Evolutionary conservation across 129 eudicot genomes (phyloP).

Genomic region (Centaurea solstitialis): DNA sequence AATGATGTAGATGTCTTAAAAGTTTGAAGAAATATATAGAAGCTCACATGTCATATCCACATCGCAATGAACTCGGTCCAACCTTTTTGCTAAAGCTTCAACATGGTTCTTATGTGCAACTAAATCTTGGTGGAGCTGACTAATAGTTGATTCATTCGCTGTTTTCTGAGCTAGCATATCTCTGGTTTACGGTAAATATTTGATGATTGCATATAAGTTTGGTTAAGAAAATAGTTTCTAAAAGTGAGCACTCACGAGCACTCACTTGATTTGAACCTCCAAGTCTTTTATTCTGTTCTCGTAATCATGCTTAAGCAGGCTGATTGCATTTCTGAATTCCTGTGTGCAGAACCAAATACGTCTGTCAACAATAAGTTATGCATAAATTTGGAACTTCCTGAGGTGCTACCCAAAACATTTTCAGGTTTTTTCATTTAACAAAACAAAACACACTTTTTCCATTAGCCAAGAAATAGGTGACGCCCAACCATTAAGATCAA

Average conservation of each 20-base stretch:
- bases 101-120: constrained; percentile 51
- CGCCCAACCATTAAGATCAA: too few species aligned
- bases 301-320: constrained; percentile 43
- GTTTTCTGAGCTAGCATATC: constrained; percentile 40
- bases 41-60: constrained; percentile 51
- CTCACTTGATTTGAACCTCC: constrained; percentile 54
- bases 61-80: constrained; percentile 49
- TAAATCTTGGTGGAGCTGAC: constrained; percentile 63
- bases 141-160: constrained; percentile 49
- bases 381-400: background rate
- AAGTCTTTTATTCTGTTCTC: constrained; percentile 37
- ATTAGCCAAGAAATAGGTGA: too few species aligned
- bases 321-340: constrained; percentile 50
- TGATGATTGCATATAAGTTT: background rate
- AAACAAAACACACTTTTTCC: too few species aligned
- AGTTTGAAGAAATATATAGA: background rate
- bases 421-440: too few species aligned
- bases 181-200: constrained; percentile 27
- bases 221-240: constrained; percentile 2
- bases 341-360: constrained; percentile 23
- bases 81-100: constrained; percentile 47
- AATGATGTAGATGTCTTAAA: background rate
- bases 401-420: background rate
- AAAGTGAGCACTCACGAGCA: constrained; percentile 19
- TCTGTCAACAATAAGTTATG: background rate